Percentiles rank a stretch among this genome's conserved stretches.
Conservation (phyloP, 139 green algal genomes). For the Chlorella ohadii region DNA sequence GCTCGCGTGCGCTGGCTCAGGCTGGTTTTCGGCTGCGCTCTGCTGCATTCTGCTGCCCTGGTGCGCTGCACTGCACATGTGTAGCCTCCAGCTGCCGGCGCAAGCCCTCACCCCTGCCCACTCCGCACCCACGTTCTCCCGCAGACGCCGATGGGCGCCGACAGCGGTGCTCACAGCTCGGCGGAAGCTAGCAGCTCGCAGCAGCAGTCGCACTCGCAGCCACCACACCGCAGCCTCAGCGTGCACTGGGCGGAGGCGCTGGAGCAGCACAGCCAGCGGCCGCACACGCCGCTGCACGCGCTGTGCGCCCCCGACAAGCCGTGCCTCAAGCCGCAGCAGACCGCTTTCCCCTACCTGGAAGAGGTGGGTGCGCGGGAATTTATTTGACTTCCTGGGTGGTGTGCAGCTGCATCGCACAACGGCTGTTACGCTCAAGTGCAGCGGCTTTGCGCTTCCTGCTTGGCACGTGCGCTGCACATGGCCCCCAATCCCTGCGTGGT, state of each 20-base stretch:
- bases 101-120: no score
- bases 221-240: neutral
- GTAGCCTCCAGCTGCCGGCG: no score
- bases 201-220: neutral
- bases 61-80: neutral
- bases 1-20: no score
- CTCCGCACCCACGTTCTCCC: no score
- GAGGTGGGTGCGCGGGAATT: neutral
- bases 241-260: conserved; percentile 27
- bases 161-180: neutral
- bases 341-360: conserved; percentile 15
- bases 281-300: conserved; percentile 16
- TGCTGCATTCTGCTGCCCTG: no score
- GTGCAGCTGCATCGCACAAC: no score
- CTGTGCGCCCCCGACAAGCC: conserved; percentile 14
- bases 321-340: conserved; percentile 10
- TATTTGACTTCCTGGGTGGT: no score
- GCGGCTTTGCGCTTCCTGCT: no score
- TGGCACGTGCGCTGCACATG: no score
- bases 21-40: no score
- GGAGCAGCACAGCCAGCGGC: conserved; percentile 8
- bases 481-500: no score
- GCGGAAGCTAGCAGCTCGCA: neutral
- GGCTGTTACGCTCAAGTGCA: no score
- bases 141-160: conserved; percentile 2